phyloP scores from a whole-genome alignment of 352 stramenopile genomes.

The Pythium brassicae region DNA sequence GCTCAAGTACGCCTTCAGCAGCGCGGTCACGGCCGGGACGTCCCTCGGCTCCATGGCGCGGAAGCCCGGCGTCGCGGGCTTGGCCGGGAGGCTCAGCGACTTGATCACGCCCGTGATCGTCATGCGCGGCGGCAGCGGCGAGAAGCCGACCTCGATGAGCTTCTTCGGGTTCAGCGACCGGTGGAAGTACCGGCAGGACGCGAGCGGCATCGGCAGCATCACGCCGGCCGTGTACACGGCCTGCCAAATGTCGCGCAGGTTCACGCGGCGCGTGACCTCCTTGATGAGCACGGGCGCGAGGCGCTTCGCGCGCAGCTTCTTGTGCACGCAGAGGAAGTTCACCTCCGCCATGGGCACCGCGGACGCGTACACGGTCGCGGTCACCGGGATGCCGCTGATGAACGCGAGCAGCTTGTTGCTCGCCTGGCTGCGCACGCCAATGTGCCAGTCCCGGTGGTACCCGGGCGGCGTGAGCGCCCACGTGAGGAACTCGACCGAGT shows the following conservation, averaged over 20 bases:
- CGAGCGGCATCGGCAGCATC: conserved; percentile 94
- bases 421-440: conserved; percentile 92
- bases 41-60: conserved; percentile 51
- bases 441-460: conserved; percentile 91
- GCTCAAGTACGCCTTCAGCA: conserved; percentile 50
- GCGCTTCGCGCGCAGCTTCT: conserved; percentile 95
- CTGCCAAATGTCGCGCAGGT: conserved; percentile 91
- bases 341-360: conserved; percentile 90
- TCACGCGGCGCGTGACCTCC: conserved; percentile 98
- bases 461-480: conserved; percentile 94
- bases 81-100: conserved; percentile 80
- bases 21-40: conserved; percentile 35
- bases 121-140: conserved; percentile 87
- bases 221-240: conserved; percentile 99
- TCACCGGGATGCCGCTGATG: conserved; percentile 94
- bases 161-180: conserved; percentile 98
- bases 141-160: conserved; percentile 98
- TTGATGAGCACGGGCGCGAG: conserved; percentile 99
- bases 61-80: conserved; percentile 33
- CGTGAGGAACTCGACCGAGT: conserved; percentile 78
- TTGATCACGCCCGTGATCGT: conserved; percentile 94
- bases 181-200: conserved; percentile 96
- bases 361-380: conserved; percentile 54
- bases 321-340: conserved; percentile 99
- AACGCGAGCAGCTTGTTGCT: conserved; percentile 96